Percentiles rank a stretch among this genome's conserved stretches.
These are phyloP conservation scores for Penicillium sclerotiorum DNA, from an alignment of 2,329 filamentous ascomycete genomes.

Conservation along the genomic window DNA sequence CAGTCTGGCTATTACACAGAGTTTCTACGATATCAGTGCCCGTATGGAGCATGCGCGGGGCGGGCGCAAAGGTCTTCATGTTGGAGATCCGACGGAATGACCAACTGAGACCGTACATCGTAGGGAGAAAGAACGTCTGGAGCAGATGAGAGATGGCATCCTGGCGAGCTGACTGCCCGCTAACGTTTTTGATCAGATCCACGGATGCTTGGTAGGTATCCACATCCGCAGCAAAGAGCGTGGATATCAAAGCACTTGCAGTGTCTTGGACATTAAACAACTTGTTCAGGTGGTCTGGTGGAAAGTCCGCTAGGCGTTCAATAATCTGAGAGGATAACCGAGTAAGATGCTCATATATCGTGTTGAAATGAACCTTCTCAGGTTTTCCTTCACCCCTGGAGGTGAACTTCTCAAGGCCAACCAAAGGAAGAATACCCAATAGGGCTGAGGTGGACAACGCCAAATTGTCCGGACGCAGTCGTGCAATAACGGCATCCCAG, in stretches of 20 bases:
- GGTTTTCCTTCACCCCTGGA: slow-evolving; percentile 48
- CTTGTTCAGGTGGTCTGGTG: slow-evolving; percentile 65
- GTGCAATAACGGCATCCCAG: slow-evolving; percentile 75
- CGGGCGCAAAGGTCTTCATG: slow-evolving; percentile 62
- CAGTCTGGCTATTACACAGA: slow-evolving; percentile 65
- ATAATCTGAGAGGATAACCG: slow-evolving; percentile 72
- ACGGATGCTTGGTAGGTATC: slow-evolving; percentile 78
- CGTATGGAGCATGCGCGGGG: slow-evolving; percentile 62
- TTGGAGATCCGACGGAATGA: slow-evolving; percentile 59
- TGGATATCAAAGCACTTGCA: slow-evolving; percentile 73
- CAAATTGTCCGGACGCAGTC: slow-evolving; percentile 67
- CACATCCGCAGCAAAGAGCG: slow-evolving; percentile 79
- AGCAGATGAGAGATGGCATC: slow-evolving; percentile 65
- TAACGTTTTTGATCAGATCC: slow-evolving; percentile 80
- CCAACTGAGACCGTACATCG: slow-evolving; percentile 59
- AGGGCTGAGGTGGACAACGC: slow-evolving; percentile 75
- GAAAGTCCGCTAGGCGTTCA: slow-evolving; percentile 77
- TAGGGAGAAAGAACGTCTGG: slow-evolving; percentile 58
- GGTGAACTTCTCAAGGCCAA: slow-evolving; percentile 74
- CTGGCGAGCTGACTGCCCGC: slow-evolving; percentile 65
- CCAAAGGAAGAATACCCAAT: slow-evolving; percentile 68
- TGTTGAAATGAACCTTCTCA: slow-evolving; percentile 75
- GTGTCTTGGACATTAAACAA: slow-evolving; percentile 70
- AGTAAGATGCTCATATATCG: slow-evolving; percentile 64
- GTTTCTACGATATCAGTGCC: slow-evolving; percentile 64